Evolutionary conservation across 305 asterid species (phyloP).

Genomic region (Fraxinus baroniana): DNA sequence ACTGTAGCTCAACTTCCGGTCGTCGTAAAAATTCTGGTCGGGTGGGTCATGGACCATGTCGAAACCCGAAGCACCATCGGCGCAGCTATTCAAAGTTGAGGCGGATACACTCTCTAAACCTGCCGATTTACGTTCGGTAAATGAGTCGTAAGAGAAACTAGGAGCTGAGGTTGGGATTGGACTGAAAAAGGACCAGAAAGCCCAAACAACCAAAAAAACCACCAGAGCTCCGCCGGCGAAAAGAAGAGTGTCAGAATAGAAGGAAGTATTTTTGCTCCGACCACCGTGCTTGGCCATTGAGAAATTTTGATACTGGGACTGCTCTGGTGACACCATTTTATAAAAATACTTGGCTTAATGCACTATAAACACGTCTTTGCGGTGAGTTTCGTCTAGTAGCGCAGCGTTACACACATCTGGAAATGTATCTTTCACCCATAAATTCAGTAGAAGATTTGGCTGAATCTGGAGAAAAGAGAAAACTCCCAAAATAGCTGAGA

Average conservation of each 20-base stretch:
- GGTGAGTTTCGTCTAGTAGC: constrained; percentile 34
- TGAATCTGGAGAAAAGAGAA: not conserved
- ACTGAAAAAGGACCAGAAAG: constrained; percentile 52
- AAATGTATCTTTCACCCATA: not conserved
- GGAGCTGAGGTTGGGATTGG: constrained; percentile 31
- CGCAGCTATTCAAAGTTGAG: constrained; percentile 3
- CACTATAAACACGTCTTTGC: constrained; percentile 12
- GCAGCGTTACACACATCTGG: constrained; percentile 20
- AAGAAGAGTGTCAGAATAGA: constrained; percentile 43
- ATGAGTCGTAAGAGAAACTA: constrained; percentile 23
- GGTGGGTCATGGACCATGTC: constrained; percentile 49
- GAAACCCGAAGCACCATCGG: constrained; percentile 17
- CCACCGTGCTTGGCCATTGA: constrained; percentile 43
- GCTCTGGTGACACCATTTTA: constrained; percentile 47
- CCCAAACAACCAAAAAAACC: constrained; percentile 50
- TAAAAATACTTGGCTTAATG: not conserved
- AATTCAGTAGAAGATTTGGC: not conserved
- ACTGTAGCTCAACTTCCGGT: constrained; percentile 58
- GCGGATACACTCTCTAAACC: not conserved
- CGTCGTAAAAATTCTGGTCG: constrained; percentile 68
- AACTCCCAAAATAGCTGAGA: not conserved
- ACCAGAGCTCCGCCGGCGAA: constrained; percentile 46
- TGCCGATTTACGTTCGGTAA: constrained; percentile 17
- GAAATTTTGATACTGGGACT: constrained; percentile 30
- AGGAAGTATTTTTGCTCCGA: constrained; percentile 43